Base-by-base conservation (phyloP, 495 filamentous ascomycete genomes). In the Xylaria intraflava region DNA sequence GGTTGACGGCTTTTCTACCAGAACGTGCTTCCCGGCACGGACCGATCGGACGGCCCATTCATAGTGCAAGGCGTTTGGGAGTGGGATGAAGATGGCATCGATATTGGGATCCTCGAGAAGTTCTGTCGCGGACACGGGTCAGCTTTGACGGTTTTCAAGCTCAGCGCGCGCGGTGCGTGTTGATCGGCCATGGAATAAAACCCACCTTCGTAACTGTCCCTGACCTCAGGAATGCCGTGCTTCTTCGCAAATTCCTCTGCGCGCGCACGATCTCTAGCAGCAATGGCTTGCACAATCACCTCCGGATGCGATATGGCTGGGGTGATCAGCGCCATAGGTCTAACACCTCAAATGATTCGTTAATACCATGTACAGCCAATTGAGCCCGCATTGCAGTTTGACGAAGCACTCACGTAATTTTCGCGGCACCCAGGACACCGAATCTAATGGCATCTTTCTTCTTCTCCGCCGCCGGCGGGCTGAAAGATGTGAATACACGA, bases 241-340 rank as follows among this genome's bases (percentile, higher is more conserved):
- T 71, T 72, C 60, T 78, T 76, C 3, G 82, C 82, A 58, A 73
- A 83, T 0, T 58, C 65, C 46, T 73, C 57, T 0, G 82, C 82
- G 46, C 67, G 74, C 8, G 57, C 59, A 14, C 49, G 53, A 51
- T 81, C 74, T 11, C 80, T 69, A 6, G 80, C 77, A 5, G 82
- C 78, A 0, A 87, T 71, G 1, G 78, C 79, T 0, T 69, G 67
- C 24, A 87, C 55, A 39, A 80, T 70, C 26, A 82, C 77, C 36
- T 80, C 80, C 0, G 80, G 69, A 55, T 84, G 81, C 0, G 70
- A 70, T 45, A 66, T 72, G n/a, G 82, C 79, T 0, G 82, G 79
- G 14, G 33, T 55, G 31, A 83, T 77, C 8, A 85, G 40, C 1
- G 78, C 66, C 5, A 65, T 19, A 0, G 77, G 75, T 4, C 80